Evolutionary conservation across 108 stramenopile genomes (phyloP), one percentile per base, ranked within the genome.

Genomic region (Nitzschia putrida): DNA sequence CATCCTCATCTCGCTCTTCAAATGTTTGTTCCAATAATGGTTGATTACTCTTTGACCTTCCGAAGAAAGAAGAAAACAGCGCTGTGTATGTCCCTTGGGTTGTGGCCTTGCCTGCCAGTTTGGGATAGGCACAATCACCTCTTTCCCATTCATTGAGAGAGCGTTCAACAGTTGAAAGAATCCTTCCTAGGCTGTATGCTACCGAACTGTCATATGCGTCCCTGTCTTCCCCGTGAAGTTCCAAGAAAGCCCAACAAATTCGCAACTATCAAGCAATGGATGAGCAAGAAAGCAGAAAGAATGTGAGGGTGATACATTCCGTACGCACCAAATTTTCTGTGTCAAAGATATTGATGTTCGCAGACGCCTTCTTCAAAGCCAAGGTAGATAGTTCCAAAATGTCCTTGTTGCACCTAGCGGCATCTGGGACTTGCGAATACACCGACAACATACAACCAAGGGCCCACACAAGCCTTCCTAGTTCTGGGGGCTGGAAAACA

Each of bases 401-500:
- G 40, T 60, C 54, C 16, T 44, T 25, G 38, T 50, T 18, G 34
- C 16, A 20, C 26, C 38, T 34, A 11, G 66, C 10, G 13, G 45
- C 43, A 26, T 25, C 58, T 29, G 67, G 34, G 0, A 53, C 26
- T 23, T 41, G 14, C 4, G 68, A 41, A 57, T 76, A 40, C 8
- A 68, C 56, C 51, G 77, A 74, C 25, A 68, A 8, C 51, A 71
- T 53, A 41, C 50, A 67, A 7, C 72, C 69, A 22, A 86, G 34
- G 5, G 85, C 79, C 81, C 81, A 86, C 39, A 78, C 39, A 26
- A 86, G 64, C 23, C 85, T 53, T 44, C 81, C 71, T 3, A 86
- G 61, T 51, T 86, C 85, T 5, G 76, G 85, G 6, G 85, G 78
- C 20, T 78, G 76, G 53, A 83, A 74, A 8, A 53, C 37, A 11